Conservation (phyloP, 2,329 filamentous ascomycete genomes). For the Bimuria novae-zelandiae region DNA sequence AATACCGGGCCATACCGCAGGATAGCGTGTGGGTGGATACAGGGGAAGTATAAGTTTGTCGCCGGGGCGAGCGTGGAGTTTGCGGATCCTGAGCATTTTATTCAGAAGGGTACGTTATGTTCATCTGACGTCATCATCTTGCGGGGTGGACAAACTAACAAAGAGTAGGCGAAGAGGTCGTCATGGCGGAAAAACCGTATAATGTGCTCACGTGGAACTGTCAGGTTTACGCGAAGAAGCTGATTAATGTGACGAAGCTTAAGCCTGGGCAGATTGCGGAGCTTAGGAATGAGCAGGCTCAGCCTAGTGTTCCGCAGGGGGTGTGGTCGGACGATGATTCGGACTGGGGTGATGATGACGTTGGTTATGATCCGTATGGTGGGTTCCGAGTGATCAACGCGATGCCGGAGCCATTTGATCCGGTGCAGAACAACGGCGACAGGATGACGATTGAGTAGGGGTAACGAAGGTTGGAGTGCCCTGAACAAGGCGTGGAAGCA, state of each 20-base stretch:
- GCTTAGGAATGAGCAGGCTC: neutral
- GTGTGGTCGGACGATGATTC: conserved; percentile 1
- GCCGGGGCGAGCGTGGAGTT: neutral
- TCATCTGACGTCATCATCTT: neutral
- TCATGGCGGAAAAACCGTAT: conserved; percentile 7
- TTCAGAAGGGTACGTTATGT: conserved; percentile 4
- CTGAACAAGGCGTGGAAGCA: too few relatives aligned
- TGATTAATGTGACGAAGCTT: conserved; percentile 2
- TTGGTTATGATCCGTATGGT: neutral
- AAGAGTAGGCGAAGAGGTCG: neutral
- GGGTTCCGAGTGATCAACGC: conserved; percentile 1
- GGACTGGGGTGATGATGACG: neutral
- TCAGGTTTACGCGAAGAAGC: conserved; percentile 5
- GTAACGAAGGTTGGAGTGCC: too few relatives aligned
- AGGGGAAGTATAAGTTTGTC: conserved; percentile 5
- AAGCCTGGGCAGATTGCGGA: conserved; percentile 6
- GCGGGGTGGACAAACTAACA: neutral
- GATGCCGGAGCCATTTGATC: neutral
- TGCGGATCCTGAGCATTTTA: conserved; percentile 3
- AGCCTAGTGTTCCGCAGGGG: neutral
- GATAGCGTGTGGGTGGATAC: neutral
- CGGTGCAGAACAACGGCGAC: neutral
- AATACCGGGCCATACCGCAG: neutral
- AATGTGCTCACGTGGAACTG: conserved; percentile 5
- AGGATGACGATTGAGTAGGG: neutral